These are phyloP conservation scores for Tardiomyces blankii DNA, from an alignment of 1,139 yeast species.

Conservation along the genomic window DNA sequence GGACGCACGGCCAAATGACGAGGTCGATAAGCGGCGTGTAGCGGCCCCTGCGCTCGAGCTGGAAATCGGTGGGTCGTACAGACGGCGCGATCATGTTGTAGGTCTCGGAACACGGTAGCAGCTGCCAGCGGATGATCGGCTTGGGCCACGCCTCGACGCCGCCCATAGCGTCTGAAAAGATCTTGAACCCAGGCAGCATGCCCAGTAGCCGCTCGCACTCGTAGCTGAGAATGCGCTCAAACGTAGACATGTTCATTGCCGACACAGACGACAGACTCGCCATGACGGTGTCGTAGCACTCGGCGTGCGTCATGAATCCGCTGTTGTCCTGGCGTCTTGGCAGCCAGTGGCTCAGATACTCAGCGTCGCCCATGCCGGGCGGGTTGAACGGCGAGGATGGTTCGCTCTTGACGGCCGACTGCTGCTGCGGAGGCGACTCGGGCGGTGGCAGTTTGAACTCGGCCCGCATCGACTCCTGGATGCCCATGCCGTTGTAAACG, in stretches of 20 bases:
- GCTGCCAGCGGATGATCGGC: background rate
- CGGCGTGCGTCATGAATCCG: background rate
- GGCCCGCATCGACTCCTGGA: background rate
- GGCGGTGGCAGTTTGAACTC: background rate
- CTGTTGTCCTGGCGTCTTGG: background rate
- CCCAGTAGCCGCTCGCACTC: background rate
- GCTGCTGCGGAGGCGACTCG: background rate
- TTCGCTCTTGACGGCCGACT: background rate
- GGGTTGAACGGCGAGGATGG: too few species aligned
- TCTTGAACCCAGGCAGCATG: background rate
- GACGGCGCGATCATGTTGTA: background rate
- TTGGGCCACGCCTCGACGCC: background rate
- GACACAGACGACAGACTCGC: background rate
- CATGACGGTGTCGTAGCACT: background rate
- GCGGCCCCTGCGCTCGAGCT: background rate
- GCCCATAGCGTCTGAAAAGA: background rate
- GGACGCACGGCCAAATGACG: background rate
- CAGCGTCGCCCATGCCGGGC: background rate
- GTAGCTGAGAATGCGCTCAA: background rate
- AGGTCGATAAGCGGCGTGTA: background rate
- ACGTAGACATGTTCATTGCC: background rate
- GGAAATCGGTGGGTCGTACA: background rate
- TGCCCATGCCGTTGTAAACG: background rate
- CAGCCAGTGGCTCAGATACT: background rate
- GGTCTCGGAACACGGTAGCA: background rate